Base-by-base conservation (phyloP, 1,284 basidiomycete species). In the Clitocybe nebularis region DNA sequence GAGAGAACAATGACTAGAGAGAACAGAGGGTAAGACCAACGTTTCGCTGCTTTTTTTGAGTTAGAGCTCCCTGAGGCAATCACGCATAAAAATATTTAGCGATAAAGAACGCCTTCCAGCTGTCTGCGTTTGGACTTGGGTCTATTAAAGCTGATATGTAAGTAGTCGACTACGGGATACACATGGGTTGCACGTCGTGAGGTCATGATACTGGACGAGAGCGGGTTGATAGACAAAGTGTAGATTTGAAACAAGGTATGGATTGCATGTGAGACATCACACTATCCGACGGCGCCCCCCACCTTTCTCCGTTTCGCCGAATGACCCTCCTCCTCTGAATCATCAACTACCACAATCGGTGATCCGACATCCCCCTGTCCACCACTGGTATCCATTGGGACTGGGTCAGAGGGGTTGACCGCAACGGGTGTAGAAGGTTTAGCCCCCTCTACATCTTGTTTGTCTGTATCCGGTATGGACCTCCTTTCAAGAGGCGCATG, bases 291-390 rank as follows among this genome's bases (percentile, higher is more conserved):
- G 46, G 53, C 54, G 24, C 55, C 52, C 13, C 68, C 66, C n/a
- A 73, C 42, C 56, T 69, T 74, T 51, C 80, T 68, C 53, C 72
- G 74, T 64, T 84, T 84, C 39, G 63, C 52, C 13, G 65, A 68
- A 36, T 75, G 80, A 20, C 68, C 71, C 16, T 76, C 74, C 22
- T 73, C 75, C 16, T 75, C 79, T 24, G 79, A 78, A 46, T 82
- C 80, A 39, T 79, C 76, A 28, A 80, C 68, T 22, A 80, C 60
- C 40, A 80, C 68, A 34, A 70, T 69, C 34, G 67, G 69, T 29
- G 63, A 72, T 19, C 67, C 66, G 30, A 63, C 51, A 45, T 68
- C 59, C 36, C 55, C 52, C 35, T 55, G 40, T 34, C 51, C 26
- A 23, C 36, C 29, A 41, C 36, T 26, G 17, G 48, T 38, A 33